phyloP scores from a whole-genome alignment of 2,329 filamentous ascomycete species.

The Aspergillus ibericus region DNA sequence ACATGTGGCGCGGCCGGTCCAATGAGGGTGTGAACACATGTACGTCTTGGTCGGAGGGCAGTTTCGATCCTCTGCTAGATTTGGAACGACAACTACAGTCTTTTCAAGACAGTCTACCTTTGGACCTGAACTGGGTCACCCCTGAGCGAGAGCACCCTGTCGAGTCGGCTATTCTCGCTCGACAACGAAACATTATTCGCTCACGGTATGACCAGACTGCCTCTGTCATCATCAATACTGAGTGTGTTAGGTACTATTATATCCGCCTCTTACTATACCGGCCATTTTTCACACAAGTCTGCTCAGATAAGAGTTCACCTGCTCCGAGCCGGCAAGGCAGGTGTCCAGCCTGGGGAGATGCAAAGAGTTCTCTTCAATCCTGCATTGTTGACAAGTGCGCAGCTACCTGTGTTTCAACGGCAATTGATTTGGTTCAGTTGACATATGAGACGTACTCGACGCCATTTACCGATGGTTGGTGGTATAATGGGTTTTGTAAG shows the following conservation, averaged over 20 bases:
- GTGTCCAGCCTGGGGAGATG: slow-evolving; percentile 6
- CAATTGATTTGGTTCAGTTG: slow-evolving; percentile 32
- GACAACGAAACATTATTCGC: slow-evolving; percentile 32
- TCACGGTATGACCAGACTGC: slow-evolving; percentile 20
- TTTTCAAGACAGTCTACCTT: slow-evolving; percentile 26
- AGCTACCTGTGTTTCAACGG: slow-evolving; percentile 30
- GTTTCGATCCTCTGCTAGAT: slow-evolving; percentile 28
- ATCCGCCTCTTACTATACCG: slow-evolving; percentile 36
- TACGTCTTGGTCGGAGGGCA: not conserved
- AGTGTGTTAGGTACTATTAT: slow-evolving; percentile 30
- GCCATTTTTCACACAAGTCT: slow-evolving; percentile 36
- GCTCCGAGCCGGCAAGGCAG: not conserved
- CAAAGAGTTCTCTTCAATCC: slow-evolving; percentile 21
- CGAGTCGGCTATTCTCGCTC: not conserved
- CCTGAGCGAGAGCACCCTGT: not conserved
- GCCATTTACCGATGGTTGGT: slow-evolving; percentile 34
- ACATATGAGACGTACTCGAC: slow-evolving; percentile 31
- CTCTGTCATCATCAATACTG: not conserved
- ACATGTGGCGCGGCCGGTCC: slow-evolving; percentile 27
- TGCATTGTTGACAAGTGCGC: slow-evolving; percentile 33
- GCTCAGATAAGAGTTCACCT: slow-evolving; percentile 21
- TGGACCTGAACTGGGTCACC: slow-evolving; percentile 26
- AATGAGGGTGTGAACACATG: not conserved
- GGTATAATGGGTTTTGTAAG: slow-evolving; percentile 45
- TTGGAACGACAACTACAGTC: slow-evolving; percentile 27